These are phyloP conservation scores for Hyphochytrium catenoides DNA, from an alignment of 352 stramenopile species.

Conservation along the genomic window DNA sequence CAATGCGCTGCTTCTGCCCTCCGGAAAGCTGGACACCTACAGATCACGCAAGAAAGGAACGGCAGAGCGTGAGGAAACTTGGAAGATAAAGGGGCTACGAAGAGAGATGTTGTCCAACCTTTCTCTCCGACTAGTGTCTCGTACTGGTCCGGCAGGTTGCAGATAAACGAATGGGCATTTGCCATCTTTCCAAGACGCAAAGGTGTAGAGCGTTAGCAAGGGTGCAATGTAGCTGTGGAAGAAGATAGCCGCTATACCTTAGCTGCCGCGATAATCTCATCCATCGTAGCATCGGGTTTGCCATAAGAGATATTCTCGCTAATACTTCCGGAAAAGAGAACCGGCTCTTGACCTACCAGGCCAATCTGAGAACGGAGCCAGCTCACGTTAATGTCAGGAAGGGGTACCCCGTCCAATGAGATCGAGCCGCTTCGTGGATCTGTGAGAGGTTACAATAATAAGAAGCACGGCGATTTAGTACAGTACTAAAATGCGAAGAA, in stretches of 20 bases:
- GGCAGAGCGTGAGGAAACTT: no score
- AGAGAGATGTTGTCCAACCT: no score
- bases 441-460: conserved; percentile 66
- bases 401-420: conserved; percentile 42
- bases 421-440: conserved; percentile 36
- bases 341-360: conserved; percentile 54
- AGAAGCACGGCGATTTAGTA: no score
- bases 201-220: no score
- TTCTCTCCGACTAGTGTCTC: conserved; percentile 44
- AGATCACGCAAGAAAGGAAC: no score
- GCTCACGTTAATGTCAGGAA: conserved; percentile 48
- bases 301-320: conserved; percentile 66
- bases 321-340: conserved; percentile 66
- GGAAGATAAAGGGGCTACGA: no score
- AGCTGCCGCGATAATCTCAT: conserved; percentile 37
- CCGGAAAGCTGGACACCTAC: conserved; percentile 49
- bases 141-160: conserved; percentile 22
- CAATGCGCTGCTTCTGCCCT: conserved; percentile 72
- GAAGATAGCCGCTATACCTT: no score
- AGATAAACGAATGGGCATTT: conserved; percentile 66
- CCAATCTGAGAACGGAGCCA: conserved; percentile 29
- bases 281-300: conserved; percentile 21
- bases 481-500: no score
- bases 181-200: conserved; percentile 44
- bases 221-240: no score